These are phyloP conservation scores for Stylosanthes scabra DNA, from an alignment of 331 rosid species.

Conservation along the genomic window DNA sequence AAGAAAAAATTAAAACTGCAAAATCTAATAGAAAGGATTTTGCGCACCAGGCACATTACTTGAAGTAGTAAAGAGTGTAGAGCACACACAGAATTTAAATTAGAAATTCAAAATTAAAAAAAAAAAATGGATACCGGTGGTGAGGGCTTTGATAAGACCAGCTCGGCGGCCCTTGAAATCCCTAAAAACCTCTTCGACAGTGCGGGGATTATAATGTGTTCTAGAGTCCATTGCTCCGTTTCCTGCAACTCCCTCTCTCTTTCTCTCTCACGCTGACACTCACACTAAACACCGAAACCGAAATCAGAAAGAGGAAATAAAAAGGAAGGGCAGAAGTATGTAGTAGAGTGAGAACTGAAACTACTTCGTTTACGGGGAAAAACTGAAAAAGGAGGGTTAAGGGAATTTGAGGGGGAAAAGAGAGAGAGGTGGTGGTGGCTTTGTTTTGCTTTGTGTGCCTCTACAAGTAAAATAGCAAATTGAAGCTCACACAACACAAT, in stretches of 20 bases:
- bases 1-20: conserved; percentile 9
- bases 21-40: neutral
- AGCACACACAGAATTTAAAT: conserved; percentile 11
- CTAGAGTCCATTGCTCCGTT: conserved; percentile 52
- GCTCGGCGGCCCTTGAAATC: conserved; percentile 91
- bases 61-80: conserved; percentile 26
- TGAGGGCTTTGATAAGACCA: conserved; percentile 84
- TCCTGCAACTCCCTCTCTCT: conserved; percentile 1
- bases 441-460: neutral
- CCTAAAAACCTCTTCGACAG: conserved; percentile 86
- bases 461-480: neutral
- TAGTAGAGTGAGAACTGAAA: neutral
- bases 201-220: conserved; percentile 69
- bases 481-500: neutral
- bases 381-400: neutral
- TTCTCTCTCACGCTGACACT: conserved; percentile 2
- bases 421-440: conserved; percentile 22
- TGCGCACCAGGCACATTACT: conserved; percentile 39
- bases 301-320: conserved; percentile 14
- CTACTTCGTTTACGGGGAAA: conserved; percentile 21
- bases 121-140: conserved; percentile 41
- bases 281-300: conserved; percentile 8
- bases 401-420: neutral
- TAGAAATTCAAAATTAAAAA: neutral
- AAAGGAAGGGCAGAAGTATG: too few species aligned